Evolutionary conservation across 768 basidiomycete species (phyloP), one percentile per base, ranked within the genome.

Genomic region (Mycena leptocephala): DNA sequence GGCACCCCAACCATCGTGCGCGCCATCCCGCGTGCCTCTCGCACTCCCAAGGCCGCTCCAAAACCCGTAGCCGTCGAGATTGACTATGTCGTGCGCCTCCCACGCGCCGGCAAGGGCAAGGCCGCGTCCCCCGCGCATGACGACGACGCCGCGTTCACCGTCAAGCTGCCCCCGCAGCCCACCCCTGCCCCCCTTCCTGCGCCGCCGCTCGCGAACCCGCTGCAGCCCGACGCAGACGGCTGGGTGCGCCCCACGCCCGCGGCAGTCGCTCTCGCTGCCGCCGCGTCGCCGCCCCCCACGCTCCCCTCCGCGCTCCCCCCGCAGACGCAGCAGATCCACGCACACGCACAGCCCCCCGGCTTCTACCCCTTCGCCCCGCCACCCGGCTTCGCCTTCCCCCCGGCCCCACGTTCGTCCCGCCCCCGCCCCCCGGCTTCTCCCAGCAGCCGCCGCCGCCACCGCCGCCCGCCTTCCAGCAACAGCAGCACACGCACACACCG

Each of bases 1-100:
- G 80, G 80, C 2, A 83, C 81, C 77, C 77, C 76, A 48, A 87
- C 84, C 35, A 81, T 93, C 53, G 84, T 93, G 59, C 88, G 90
- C 62, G 83, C 86, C 11, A 80, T 84, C 8, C 74, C 76, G 14
- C 77, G 75, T 16, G 33, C 32, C 0, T 16, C 26, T 30, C 79
- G 65, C 43, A 18, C 80, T 77, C 11, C 76, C 78, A 32, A 78
- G 63, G 41, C 75, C 81, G 41, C 84, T 81, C 37, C n/a, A n/a
- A 62, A 62, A 13, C 32, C 59, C 75, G 37, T 70, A 73, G n/a
- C 46, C 68, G 20, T 76, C 78, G 51, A 65, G 20, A 32, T 20
- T 35, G 70, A 65, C 9, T 74, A 66, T 33, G 71, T 67, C 32
- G 77, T 78, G 53, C 71, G 71, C n/a, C 71, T 78, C 13, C 77